Percentiles rank a stretch among this genome's conserved stretches.
Conservation (phyloP, 495 filamentous ascomycete genomes). For the Tuber borchii region DNA sequence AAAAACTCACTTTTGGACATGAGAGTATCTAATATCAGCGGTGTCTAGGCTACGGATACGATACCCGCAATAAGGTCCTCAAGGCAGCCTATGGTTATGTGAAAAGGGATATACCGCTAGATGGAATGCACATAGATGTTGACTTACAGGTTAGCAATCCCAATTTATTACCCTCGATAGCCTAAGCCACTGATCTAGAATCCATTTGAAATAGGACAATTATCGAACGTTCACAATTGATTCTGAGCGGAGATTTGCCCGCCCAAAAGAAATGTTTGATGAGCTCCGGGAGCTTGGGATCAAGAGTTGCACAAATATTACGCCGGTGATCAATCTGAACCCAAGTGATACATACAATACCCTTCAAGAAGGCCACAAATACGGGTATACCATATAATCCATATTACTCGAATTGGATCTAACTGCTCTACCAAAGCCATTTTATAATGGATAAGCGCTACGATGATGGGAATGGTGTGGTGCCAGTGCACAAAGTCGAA, state of each 20-base stretch:
- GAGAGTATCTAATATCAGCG: background rate
- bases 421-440: slow-evolving; percentile 7
- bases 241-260: slow-evolving; percentile 21
- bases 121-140: slow-evolving; percentile 39
- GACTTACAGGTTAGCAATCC: slow-evolving; percentile 28
- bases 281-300: slow-evolving; percentile 27
- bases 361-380: slow-evolving; percentile 14
- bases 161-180: background rate
- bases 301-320: slow-evolving; percentile 39
- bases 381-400: slow-evolving; percentile 9
- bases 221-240: slow-evolving; percentile 39
- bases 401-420: background rate
- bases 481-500: slow-evolving; percentile 19
- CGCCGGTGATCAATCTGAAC: slow-evolving; percentile 24
- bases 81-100: slow-evolving; percentile 13
- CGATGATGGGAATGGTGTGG: slow-evolving; percentile 18
- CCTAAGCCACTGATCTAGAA: background rate
- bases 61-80: slow-evolving; percentile 18
- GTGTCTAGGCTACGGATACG: slow-evolving; percentile 17
- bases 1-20: background rate
- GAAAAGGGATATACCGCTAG: slow-evolving; percentile 26
- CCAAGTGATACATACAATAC: slow-evolving; percentile 23
- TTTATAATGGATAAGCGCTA: slow-evolving; percentile 28
- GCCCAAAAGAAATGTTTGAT: slow-evolving; percentile 28
- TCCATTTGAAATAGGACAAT: slow-evolving; percentile 15